Evolutionary conservation across 2,329 filamentous ascomycete genomes (phyloP).

Genomic region (Hymenoscyphus repandus): DNA sequence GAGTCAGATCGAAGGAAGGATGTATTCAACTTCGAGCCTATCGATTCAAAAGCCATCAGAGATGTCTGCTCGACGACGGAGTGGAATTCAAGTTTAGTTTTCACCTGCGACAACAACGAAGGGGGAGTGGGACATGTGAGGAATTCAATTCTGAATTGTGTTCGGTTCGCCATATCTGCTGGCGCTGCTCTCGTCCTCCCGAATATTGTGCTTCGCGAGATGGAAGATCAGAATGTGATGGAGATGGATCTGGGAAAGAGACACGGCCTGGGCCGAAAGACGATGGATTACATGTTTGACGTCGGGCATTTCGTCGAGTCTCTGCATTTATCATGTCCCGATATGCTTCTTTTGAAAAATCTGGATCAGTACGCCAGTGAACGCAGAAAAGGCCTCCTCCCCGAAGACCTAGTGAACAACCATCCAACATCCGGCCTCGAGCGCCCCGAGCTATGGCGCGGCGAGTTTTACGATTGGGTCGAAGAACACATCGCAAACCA

Average conservation of each 20-base stretch:
- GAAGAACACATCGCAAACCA: not conserved
- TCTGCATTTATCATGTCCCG: conserved; percentile 5
- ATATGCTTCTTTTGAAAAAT: not conserved
- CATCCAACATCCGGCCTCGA: conserved; percentile 5
- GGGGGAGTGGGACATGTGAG: conserved; percentile 38
- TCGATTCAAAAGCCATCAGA: conserved; percentile 33
- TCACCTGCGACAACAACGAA: conserved; percentile 36
- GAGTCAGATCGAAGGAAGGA: conserved; percentile 8
- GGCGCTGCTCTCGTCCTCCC: conserved; percentile 35
- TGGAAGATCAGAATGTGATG: conserved; percentile 19
- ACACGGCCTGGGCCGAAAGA: not conserved
- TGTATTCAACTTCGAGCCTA: conserved; percentile 34
- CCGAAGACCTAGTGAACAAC: conserved; percentile 7
- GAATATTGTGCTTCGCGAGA: conserved; percentile 33
- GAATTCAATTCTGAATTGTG: conserved; percentile 38
- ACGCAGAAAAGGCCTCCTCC: conserved; percentile 5
- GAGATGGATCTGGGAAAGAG: not conserved
- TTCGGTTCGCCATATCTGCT: conserved; percentile 36
- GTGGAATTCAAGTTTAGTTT: conserved; percentile 34
- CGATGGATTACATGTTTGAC: conserved; percentile 9
- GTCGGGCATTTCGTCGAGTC: conserved; percentile 9
- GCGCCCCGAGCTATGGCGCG: conserved; percentile 4
- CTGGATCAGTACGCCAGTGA: not conserved
- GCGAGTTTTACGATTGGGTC: conserved; percentile 8
- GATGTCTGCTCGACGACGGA: conserved; percentile 30